These are phyloP conservation scores for Chlamydomonas applanata DNA, from an alignment of 139 green algal genomes.

Conservation along the genomic window DNA sequence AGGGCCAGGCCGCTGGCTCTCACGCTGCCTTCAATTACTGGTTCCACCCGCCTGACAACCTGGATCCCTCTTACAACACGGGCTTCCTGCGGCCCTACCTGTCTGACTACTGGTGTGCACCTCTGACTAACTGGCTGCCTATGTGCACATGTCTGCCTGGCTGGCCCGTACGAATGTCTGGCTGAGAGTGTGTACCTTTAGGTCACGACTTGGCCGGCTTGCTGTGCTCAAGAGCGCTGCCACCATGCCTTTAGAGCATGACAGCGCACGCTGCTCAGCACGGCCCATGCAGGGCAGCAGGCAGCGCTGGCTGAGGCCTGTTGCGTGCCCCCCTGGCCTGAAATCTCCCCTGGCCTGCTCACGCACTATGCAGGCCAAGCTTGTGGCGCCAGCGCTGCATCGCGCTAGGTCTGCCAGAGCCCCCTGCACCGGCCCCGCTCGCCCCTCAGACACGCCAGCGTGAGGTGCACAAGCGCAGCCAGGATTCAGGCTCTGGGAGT, in stretches of 20 bases:
- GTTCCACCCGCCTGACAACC: slow-evolving; percentile 84
- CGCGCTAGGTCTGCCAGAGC: not conserved
- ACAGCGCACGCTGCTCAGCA: no score
- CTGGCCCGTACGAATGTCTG: no score
- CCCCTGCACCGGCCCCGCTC: not conserved
- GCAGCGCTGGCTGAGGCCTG: no score
- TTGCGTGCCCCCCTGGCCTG: not conserved
- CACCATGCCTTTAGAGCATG: no score
- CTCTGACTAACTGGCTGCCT: no score
- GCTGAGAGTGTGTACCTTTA: no score
- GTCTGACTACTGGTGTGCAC: slow-evolving; percentile 45
- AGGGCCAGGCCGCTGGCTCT: not conserved
- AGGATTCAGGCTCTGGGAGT: no score
- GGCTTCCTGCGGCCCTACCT: slow-evolving; percentile 42
- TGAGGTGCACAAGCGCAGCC: no score
- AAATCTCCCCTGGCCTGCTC: not conserved
- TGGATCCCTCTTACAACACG: slow-evolving; percentile 28
- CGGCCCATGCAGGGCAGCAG: no score
- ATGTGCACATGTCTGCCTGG: no score
- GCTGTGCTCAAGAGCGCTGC: no score
- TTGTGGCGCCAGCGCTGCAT: not conserved
- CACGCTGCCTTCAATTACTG: slow-evolving; percentile 89
- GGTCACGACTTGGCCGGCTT: no score
- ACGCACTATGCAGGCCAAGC: slow-evolving; percentile 1
- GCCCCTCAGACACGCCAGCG: not conserved